Evolutionary conservation across 345 rosid species (phyloP), one percentile per base, ranked within the genome.

Genomic region (Cardiospermum halicacabum): DNA sequence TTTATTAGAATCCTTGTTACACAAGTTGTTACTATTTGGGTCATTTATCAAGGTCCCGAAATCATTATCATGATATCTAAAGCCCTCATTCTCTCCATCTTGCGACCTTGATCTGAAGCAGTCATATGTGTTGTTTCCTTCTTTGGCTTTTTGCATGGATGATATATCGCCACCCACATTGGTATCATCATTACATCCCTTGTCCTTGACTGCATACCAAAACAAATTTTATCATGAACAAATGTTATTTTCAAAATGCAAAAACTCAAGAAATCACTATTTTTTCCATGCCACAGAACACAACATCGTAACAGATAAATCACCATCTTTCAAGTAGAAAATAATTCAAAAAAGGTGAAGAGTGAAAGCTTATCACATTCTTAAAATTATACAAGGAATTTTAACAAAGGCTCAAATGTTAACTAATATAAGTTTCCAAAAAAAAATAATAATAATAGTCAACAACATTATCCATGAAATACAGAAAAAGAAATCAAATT

Each of bases 11-110:
- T 16, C 75, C 53, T 71, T 65, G 53, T 27, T 13, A n/a, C 75
- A 72, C 49, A 68, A 67, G 21, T 64, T 58, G 34, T 72, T 78
- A 56, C 48, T 28, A 68, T 36, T 71, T 64, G 75, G 73, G 58
- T 37, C 37, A 7, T 68, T 64, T 27, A 42, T 55, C 37, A 59
- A 37, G 18, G 69, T 43, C 42, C 64, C 73, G 18, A 56, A 66
- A 22, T 62, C 16, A 27, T 37, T 65, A 32, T 59, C 56, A 34
- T 64, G 42, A 63, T 47, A 62, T 55, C 48, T 73, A 59, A 67
- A 53, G 40, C 56, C 68, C 9, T 73, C 64, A 62, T 39, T 65
- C 15, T 65, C 59, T 24, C 47, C 64, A n/a, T 49, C 65, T 43
- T 60, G 22, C 18, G 28, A 48, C 39, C 56, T 50, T 40, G 68